phyloP scores from a whole-genome alignment of 1,284 basidiomycete genomes.

The Austroboletus olivaceoglutinosus region DNA sequence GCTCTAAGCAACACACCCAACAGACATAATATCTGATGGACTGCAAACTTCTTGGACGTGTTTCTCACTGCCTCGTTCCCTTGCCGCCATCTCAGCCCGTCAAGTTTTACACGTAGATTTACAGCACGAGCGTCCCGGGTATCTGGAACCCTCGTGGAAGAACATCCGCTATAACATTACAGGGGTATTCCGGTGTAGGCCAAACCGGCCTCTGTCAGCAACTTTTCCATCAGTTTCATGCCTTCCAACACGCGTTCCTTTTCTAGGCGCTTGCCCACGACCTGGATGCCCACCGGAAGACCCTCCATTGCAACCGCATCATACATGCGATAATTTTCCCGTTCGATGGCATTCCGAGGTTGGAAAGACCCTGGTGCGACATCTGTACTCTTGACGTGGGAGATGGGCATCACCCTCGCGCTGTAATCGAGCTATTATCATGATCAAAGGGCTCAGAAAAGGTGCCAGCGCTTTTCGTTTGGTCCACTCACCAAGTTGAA shows the following conservation, averaged over 20 bases:
- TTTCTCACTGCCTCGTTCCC: too few species aligned
- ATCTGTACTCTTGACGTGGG: constrained; percentile 51
- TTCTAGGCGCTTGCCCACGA: constrained; percentile 56
- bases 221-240: constrained; percentile 42
- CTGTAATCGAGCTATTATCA: constrained; percentile 50
- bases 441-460: not conserved
- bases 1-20: too few species aligned
- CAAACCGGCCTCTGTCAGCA: constrained; percentile 24
- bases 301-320: constrained; percentile 61
- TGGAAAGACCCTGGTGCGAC: constrained; percentile 27
- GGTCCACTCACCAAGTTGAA: constrained; percentile 41
- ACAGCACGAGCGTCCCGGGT: too few species aligned
- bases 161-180: constrained; percentile 5
- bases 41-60: too few species aligned
- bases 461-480: not conserved
- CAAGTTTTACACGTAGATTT: too few species aligned
- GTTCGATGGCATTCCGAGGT: constrained; percentile 34
- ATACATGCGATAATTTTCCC: constrained; percentile 48
- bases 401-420: constrained; percentile 60
- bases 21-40: too few species aligned
- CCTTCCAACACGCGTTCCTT: constrained; percentile 60
- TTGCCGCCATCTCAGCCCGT: too few species aligned
- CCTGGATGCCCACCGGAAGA: constrained; percentile 64
- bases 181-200: constrained; percentile 28
- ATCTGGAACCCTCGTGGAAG: not conserved